Evolutionary conservation across 768 basidiomycete species (phyloP).

Genomic region (Calocybe cyanea): DNA sequence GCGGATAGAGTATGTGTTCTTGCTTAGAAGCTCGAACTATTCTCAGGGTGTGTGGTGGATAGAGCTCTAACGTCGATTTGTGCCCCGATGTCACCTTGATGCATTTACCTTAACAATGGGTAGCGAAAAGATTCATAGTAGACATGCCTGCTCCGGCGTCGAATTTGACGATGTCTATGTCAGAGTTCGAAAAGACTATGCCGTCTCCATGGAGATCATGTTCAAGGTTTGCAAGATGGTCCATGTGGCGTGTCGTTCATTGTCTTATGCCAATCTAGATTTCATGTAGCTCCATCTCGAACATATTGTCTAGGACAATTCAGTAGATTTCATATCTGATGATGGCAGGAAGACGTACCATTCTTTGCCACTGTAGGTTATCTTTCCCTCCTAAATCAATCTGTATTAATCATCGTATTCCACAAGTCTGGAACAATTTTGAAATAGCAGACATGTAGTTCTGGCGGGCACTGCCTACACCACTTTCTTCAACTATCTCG

Average conservation of each 20-base stretch:
- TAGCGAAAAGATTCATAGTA: conserved; percentile 66
- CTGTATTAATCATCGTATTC: not conserved
- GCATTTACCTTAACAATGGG: conserved; percentile 77
- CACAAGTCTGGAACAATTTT: conserved; percentile 63
- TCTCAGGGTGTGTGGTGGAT: conserved; percentile 4
- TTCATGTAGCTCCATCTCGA: conserved; percentile 55
- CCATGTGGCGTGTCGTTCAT: conserved; percentile 8
- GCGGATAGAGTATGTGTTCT: conserved; percentile 40
- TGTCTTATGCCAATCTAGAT: conserved; percentile 31
- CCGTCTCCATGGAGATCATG: conserved; percentile 71
- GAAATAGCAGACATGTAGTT: conserved; percentile 71
- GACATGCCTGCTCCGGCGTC: not conserved
- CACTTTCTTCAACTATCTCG: conserved; percentile 65
- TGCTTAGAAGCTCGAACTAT: conserved; percentile 18
- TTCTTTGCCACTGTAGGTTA: conserved; percentile 68
- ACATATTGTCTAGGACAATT: conserved; percentile 54
- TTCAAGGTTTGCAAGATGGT: conserved; percentile 45
- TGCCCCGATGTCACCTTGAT: conserved; percentile 67
- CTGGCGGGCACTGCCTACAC: conserved; percentile 61
- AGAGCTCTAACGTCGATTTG: conserved; percentile 73
- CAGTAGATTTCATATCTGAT: conserved; percentile 63
- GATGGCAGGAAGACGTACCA: conserved; percentile 63
- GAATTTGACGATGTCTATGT: conserved; percentile 68
- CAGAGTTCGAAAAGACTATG: conserved; percentile 76
- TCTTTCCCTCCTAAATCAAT: conserved; percentile 26